A percentile compares a stretch with the other conserved stretches of the same genome.
These are phyloP conservation scores for Candida labiduridarum DNA, from an alignment of 1,139 yeast genomes.

Conservation along the genomic window DNA sequence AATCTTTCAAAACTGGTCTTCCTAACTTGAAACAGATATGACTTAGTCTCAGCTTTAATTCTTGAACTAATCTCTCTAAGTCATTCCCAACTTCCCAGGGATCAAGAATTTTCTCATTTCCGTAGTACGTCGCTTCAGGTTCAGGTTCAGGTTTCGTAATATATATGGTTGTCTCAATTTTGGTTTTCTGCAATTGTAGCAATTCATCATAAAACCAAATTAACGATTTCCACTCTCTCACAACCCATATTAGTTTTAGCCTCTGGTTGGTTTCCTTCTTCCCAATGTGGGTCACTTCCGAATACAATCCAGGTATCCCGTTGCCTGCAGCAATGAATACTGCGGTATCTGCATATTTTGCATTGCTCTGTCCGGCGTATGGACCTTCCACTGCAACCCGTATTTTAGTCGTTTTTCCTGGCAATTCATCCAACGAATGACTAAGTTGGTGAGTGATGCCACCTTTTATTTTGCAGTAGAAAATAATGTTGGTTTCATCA, in stretches of 20 bases:
- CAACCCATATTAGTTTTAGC: constrained; percentile 37
- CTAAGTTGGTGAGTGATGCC: constrained; percentile 39
- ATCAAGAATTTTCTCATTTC: neutral
- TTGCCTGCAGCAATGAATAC: constrained; percentile 46
- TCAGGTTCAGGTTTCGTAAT: constrained; percentile 31
- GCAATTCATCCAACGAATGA: constrained; percentile 30
- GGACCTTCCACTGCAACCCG: constrained; percentile 47
- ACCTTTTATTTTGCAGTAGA: constrained; percentile 39
- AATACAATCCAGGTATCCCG: constrained; percentile 47
- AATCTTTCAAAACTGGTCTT: constrained; percentile 32
- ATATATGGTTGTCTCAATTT: constrained; percentile 32
- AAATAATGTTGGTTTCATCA: constrained; percentile 25
- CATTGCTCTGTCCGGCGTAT: constrained; percentile 38
- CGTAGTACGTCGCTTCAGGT: neutral
- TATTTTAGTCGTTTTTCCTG: constrained; percentile 29
- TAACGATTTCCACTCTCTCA: constrained; percentile 35
- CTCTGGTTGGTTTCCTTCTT: constrained; percentile 18
- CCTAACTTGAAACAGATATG: constrained; percentile 35
- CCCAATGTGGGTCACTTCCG: constrained; percentile 35
- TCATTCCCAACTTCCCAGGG: neutral
- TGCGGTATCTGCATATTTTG: constrained; percentile 32
- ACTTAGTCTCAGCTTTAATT: constrained; percentile 23
- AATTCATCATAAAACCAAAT: constrained; percentile 41
- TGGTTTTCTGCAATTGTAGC: constrained; percentile 23
- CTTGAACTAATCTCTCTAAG: neutral